Base-by-base conservation (phyloP, 345 rosid genomes). In the Luvunga scandens region DNA sequence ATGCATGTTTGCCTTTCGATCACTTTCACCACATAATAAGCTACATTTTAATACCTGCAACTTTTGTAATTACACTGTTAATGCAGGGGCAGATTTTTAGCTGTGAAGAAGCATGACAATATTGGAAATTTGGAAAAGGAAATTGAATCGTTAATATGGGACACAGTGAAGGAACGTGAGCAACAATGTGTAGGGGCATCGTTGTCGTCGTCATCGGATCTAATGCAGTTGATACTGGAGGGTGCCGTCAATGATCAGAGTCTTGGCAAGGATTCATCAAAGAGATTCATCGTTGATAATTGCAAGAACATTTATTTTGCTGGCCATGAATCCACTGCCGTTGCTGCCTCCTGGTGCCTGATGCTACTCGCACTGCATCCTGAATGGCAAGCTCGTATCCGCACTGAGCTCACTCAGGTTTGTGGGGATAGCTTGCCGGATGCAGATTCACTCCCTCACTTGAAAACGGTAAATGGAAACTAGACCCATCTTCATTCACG, bases 221-320 rank as follows among this genome's bases (percentile, higher is more conserved):
- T 94, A 36, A 75, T 94, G 94, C 95, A 91, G 67, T 28, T 86
- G 64, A 84, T 94, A 72, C 78, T 94, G 64, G 95, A 94, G 30
- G 94, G 87, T 4, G 95, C 95, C 6, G 75, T 81, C 33, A 86
- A 77, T 63, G 79, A 82, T 69, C 79, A 71, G 42, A 73, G 19
- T 36, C 81, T 77, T 30, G 87, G 82, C 62, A 73, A 79, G 78
- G 87, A 77, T 39, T 83, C 93, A 16, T 83, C 89, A 8, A 90
- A 81, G 85, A 72, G 79, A 22, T 92, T 92, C 72, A 87, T 94
- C 2, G 92, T 94, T 34, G 98, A 94, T 66, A 94, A 94, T 72
- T 92, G 98, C 86, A 94, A 94, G 81, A 90, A 86, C 82, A 89
- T 94, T 56, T 94, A 92, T 85, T 92, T 94, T 5, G 94, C 97